These are phyloP conservation scores for Talaromyces sp. DNA, from an alignment of 2,329 filamentous ascomycete species.

Conservation along the genomic window DNA sequence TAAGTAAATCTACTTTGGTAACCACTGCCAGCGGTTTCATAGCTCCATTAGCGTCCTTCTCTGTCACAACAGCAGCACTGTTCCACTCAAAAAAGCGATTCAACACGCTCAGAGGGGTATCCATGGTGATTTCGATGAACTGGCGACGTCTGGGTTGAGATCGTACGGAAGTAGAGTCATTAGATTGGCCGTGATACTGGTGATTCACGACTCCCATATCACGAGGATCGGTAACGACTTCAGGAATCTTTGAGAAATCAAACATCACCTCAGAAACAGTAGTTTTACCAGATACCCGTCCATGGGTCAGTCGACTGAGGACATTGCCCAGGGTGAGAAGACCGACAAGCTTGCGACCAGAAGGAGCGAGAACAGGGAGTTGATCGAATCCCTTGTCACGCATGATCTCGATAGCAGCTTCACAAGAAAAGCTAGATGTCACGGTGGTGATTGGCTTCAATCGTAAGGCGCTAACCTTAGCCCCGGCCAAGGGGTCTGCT, in stretches of 20 bases:
- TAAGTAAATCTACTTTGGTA: slow-evolving; percentile 93
- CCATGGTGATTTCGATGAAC: slow-evolving; percentile 92
- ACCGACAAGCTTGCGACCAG: slow-evolving; percentile 75
- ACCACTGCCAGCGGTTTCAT: slow-evolving; percentile 85
- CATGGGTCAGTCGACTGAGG: slow-evolving; percentile 83
- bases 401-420: slow-evolving; percentile 95
- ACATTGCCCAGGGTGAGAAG: slow-evolving; percentile 94
- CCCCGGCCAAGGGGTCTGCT: slow-evolving; percentile 72
- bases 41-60: slow-evolving; percentile 63
- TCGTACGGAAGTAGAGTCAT: background rate
- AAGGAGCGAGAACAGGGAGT: slow-evolving; percentile 79
- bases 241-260: slow-evolving; percentile 82
- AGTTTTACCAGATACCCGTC: slow-evolving; percentile 72
- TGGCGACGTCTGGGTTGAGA: slow-evolving; percentile 59
- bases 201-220: slow-evolving; percentile 54
- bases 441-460: slow-evolving; percentile 94
- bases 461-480: slow-evolving; percentile 79
- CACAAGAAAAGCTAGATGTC: slow-evolving; percentile 68
- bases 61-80: slow-evolving; percentile 90
- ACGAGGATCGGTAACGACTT: slow-evolving; percentile 86
- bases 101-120: slow-evolving; percentile 80
- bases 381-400: slow-evolving; percentile 98
- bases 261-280: slow-evolving; percentile 93
- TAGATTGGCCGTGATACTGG: slow-evolving; percentile 16
- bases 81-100: slow-evolving; percentile 99